These are phyloP conservation scores for Oryza glumipatula DNA, from an alignment of 176 grass and related monocot genomes.

Conservation along the genomic window DNA sequence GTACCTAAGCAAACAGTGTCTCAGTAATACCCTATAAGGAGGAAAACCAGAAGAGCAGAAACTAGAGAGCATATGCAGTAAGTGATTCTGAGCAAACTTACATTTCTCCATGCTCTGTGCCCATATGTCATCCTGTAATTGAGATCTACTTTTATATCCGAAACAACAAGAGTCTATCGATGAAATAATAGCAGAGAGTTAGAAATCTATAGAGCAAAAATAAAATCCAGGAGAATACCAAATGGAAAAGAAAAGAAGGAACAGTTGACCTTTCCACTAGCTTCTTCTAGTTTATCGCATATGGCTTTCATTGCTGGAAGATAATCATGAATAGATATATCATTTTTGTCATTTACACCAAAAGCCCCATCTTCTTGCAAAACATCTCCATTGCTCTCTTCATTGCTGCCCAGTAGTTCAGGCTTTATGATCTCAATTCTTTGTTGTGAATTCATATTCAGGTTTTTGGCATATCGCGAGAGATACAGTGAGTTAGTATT, in stretches of 20 bases:
- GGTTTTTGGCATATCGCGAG: conserved; percentile 72
- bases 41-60: conserved; percentile 13
- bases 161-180: conserved; percentile 82
- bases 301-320: conserved; percentile 95
- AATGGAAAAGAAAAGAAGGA: conserved; percentile 4
- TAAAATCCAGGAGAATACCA: conserved; percentile 29
- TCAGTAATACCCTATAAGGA: conserved; percentile 35
- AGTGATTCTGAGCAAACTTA: conserved; percentile 51
- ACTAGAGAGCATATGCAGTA: conserved; percentile 37
- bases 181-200: conserved; percentile 42
- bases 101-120: conserved; percentile 93
- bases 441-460: conserved; percentile 91
- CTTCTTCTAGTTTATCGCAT: conserved; percentile 93
- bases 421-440: conserved; percentile 90
- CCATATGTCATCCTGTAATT: conserved; percentile 71
- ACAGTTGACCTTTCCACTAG: conserved; percentile 70
- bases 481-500: conserved; percentile 86
- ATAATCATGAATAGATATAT: conserved; percentile 75
- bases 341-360: conserved; percentile 54
- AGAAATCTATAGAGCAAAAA: conserved; percentile 31
- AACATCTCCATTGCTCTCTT: conserved; percentile 38
- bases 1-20: conserved; percentile 52
- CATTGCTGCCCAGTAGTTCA: conserved; percentile 52
- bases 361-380: conserved; percentile 52
- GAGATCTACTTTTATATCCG: conserved; percentile 87